Percentiles rank a stretch among this genome's conserved stretches.
Evolutionary conservation across 495 filamentous ascomycete species (phyloP).

Genomic region (Lichenothelia convexa): DNA sequence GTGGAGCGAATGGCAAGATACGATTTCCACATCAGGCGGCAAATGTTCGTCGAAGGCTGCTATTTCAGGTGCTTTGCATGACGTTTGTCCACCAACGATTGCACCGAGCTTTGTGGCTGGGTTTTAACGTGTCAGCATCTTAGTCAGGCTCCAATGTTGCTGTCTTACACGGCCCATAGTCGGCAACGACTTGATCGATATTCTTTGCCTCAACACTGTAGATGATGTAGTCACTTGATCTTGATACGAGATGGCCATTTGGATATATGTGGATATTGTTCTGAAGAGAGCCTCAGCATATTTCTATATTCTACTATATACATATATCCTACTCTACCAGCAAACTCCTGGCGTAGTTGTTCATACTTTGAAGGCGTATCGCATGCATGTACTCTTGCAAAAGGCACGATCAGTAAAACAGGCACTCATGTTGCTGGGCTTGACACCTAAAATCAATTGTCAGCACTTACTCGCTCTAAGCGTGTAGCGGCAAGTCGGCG

Average conservation of each 20-base stretch:
- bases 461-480: background rate
- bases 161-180: conserved; percentile 89
- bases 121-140: too few relatives aligned
- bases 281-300: conserved; percentile 44
- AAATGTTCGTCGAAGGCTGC: conserved; percentile 80
- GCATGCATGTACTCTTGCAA: conserved; percentile 82
- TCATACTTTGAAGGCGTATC: conserved; percentile 75
- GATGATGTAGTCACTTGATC: conserved; percentile 89
- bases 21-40: conserved; percentile 74
- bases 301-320: conserved; percentile 15
- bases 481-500: background rate
- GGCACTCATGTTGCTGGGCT: background rate
- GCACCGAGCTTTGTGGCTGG: conserved; percentile 81
- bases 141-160: too few relatives aligned
- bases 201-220: conserved; percentile 91
- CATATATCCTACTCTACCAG: conserved; percentile 40
- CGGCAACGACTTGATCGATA: conserved; percentile 65
- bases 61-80: conserved; percentile 95
- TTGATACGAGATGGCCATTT: conserved; percentile 89
- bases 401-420: background rate
- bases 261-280: conserved; percentile 57
- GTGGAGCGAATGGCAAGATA: conserved; percentile 93
- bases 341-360: conserved; percentile 56
- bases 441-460: background rate
- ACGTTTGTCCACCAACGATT: conserved; percentile 93